Base-by-base conservation (phyloP, 495 filamentous ascomycete species). In the Lasiosphaeriaceae sp. region DNA sequence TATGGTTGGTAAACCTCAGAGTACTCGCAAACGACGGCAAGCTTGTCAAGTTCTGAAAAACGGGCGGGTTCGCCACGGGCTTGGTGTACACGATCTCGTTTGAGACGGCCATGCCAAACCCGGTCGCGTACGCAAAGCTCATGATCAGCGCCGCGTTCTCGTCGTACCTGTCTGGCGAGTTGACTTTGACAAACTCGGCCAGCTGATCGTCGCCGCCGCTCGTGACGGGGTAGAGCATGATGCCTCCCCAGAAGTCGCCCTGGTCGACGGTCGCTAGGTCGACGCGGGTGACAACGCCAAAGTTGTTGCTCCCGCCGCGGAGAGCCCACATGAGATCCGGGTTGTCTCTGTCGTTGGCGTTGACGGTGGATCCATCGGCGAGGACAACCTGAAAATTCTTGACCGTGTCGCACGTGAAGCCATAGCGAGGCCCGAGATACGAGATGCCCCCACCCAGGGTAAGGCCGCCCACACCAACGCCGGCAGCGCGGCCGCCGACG, bases 341-440 rank as follows among this genome's bases (percentile, higher is more conserved):
- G 59, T 81, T 49, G 11, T 53, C 46, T 5, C 37, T 68, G 1
- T 68, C 60, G 4, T 80, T 79, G 7, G 73, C 74, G 1, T 69
- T 67, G 14, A 79, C 69, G 41, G 82, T 64, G 35, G 62, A 73
- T 9, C 79, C 80, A 57, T 85, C 77, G 9, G 80, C 80, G 9
- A 88, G 75, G 4, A 87, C 84, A 8, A 87, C 78, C 60, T 83
- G 68, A 56, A 74, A 83, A 23, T 68, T 72, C 11, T 66, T 52
- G 0, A 80, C 78, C 11, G 72, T 76, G 62, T 86, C 77, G 26
- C 73, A 80, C 2, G 77, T 71, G 70, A 69, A 82, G 19, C 83
- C 84, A 37, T 77, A 68, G 31, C 70, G 65, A 5, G 74, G 69
- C 8, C 67, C 71, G 51, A 77, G 77, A 45, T 69, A 77, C 1